Percentiles rank a stretch among this genome's conserved stretches.
phyloP scores from a whole-genome alignment of 1,139 yeast genomes.

The Blastobotrys raffinosifermentans region DNA sequence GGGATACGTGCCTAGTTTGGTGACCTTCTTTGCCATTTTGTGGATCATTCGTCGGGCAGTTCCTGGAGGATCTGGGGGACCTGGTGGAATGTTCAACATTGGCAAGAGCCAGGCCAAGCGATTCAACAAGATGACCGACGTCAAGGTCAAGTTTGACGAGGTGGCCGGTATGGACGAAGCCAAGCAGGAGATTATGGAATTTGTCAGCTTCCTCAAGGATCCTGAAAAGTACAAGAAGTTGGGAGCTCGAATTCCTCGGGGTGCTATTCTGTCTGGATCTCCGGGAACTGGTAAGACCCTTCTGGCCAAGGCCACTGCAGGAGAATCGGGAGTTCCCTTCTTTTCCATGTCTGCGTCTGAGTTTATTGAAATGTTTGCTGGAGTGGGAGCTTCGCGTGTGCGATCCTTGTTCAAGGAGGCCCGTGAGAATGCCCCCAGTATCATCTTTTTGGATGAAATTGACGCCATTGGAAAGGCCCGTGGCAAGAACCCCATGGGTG shows the following conservation, averaged over 20 bases:
- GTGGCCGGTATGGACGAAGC: slow-evolving; percentile 98
- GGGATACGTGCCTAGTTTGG: slow-evolving; percentile 73
- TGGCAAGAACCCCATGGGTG: slow-evolving; percentile 66
- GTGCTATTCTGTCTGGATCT: slow-evolving; percentile 94
- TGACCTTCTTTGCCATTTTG: slow-evolving; percentile 80
- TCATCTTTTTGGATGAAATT: slow-evolving; percentile 93
- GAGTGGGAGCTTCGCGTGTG: slow-evolving; percentile 97
- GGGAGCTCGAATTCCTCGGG: slow-evolving; percentile 97
- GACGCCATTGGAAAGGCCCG: slow-evolving; percentile 98
- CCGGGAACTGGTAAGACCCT: slow-evolving; percentile 99
- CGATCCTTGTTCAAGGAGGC: slow-evolving; percentile 92
- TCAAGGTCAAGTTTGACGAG: slow-evolving; percentile 79
- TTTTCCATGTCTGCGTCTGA: slow-evolving; percentile 94
- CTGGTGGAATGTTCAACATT: slow-evolving; percentile 42
- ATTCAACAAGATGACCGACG: slow-evolving; percentile 86
- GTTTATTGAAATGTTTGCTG: slow-evolving; percentile 98
- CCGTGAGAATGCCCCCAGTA: slow-evolving; percentile 87
- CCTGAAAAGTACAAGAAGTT: slow-evolving; percentile 87
- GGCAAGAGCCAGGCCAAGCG: slow-evolving; percentile 82
- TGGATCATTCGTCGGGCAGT: slow-evolving; percentile 61
- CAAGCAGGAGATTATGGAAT: slow-evolving; percentile 95
- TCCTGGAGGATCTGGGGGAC: slow-evolving; percentile 37
- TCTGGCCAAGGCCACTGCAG: slow-evolving; percentile 96
- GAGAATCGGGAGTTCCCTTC: slow-evolving; percentile 97
- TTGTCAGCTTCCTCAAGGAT: slow-evolving; percentile 83